Evolutionary conservation across 179 eudicot species (phyloP).

Genomic region (Nepenthes alata): DNA sequence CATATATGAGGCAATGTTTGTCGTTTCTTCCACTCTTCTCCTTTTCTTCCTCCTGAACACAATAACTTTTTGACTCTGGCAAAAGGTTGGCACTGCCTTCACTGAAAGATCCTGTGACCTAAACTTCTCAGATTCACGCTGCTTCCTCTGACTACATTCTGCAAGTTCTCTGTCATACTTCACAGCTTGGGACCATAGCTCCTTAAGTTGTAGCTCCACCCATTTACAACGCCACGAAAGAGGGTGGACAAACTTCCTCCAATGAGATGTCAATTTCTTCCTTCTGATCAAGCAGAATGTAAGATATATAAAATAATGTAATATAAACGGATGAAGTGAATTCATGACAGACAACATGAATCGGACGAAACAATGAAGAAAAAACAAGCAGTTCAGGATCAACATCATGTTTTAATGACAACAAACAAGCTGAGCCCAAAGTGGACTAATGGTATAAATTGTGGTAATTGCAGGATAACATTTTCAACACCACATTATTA

Average conservation of each 20-base stretch:
- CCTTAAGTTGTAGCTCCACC: conserved; percentile 61
- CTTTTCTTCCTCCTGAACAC: conserved; percentile 61
- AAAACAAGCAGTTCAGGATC: no score
- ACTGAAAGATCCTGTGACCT: conserved; percentile 28
- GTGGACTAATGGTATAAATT: no score
- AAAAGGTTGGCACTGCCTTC: conserved; percentile 37
- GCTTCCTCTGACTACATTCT: conserved; percentile 30
- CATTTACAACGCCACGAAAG: conserved; percentile 78
- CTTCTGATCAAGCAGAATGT: conserved; percentile 27
- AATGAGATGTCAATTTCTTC: conserved; percentile 55
- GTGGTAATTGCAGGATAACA: no score
- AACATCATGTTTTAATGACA: no score
- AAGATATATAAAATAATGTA: neutral
- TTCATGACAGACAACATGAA: no score
- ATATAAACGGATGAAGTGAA: no score
- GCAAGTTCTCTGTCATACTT: conserved; percentile 48
- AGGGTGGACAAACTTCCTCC: conserved; percentile 59
- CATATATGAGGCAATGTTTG: conserved; percentile 39
- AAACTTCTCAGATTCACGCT: conserved; percentile 20
- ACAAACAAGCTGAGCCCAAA: no score
- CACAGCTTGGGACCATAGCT: conserved; percentile 31
- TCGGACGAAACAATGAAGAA: no score
- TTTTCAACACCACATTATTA: no score
- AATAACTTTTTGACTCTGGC: conserved; percentile 19
- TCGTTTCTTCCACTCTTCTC: conserved; percentile 53